Percentiles rank a stretch among this genome's conserved stretches.
Conservation (phyloP, 768 basidiomycete genomes). For the Trametes sanguinea region DNA sequence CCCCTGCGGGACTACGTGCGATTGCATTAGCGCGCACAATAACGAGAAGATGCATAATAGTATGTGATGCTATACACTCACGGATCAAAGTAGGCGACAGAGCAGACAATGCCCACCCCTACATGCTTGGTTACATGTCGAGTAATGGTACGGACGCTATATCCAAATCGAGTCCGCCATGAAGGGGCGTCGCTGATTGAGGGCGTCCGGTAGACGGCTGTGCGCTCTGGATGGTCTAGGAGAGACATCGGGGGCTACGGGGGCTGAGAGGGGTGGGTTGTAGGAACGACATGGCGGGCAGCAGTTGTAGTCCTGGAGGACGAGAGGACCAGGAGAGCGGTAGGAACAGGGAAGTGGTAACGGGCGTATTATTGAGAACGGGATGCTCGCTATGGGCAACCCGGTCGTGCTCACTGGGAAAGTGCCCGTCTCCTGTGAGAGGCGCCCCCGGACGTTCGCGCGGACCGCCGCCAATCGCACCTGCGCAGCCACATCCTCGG, state of each 20-base stretch:
- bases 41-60: neutral
- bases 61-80: slow-evolving; percentile 32
- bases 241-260: slow-evolving; percentile 19
- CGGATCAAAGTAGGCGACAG: slow-evolving; percentile 90
- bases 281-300: slow-evolving; percentile 20
- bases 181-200: slow-evolving; percentile 1
- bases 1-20: slow-evolving; percentile 47
- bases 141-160: slow-evolving; percentile 3
- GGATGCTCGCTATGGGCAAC: slow-evolving; percentile 24
- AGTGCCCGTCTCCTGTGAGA: slow-evolving; percentile 16
- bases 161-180: slow-evolving; percentile 3
- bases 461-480: slow-evolving; percentile 12
- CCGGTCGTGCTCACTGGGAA: slow-evolving; percentile 19
- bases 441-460: slow-evolving; percentile 22
- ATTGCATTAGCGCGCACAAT: neutral
- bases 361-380: slow-evolving; percentile 21
- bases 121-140: slow-evolving; percentile 36
- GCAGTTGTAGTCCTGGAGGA: slow-evolving; percentile 23
- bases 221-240: slow-evolving; percentile 26
- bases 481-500: slow-evolving; percentile 2
- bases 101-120: slow-evolving; percentile 83
- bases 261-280: slow-evolving; percentile 6
- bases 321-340: slow-evolving; percentile 26
- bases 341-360: slow-evolving; percentile 30
- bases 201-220: slow-evolving; percentile 9